phyloP scores from a whole-genome alignment of 2,329 filamentous ascomycete species.

The Xylariaceae sp. region DNA sequence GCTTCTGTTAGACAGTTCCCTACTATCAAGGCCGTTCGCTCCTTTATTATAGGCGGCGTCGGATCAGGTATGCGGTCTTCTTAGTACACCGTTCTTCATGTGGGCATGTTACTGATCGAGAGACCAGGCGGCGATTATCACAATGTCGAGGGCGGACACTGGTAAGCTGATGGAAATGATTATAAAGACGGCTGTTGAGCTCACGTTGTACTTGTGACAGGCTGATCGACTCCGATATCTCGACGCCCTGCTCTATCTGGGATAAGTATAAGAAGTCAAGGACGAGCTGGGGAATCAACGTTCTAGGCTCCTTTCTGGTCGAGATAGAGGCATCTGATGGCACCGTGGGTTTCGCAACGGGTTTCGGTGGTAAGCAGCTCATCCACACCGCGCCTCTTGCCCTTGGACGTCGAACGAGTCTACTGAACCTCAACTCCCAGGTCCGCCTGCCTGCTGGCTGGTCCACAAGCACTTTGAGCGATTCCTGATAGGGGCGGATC shows the following conservation, averaged over 20 bases:
- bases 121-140: slow-evolving; percentile 80
- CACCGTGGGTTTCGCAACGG: slow-evolving; percentile 92
- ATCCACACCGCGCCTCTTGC: background rate
- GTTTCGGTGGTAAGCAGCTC: slow-evolving; percentile 72
- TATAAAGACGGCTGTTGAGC: background rate
- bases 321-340: slow-evolving; percentile 89
- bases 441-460: slow-evolving; percentile 92
- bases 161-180: slow-evolving; percentile 50
- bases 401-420: background rate
- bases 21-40: slow-evolving; percentile 76
- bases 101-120: slow-evolving; percentile 28
- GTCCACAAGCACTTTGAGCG: slow-evolving; percentile 92
- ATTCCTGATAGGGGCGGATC: slow-evolving; percentile 88
- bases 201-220: slow-evolving; percentile 56
- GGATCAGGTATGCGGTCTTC: slow-evolving; percentile 53
- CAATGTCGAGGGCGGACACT: slow-evolving; percentile 80
- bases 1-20: slow-evolving; percentile 66
- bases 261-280: slow-evolving; percentile 85
- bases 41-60: slow-evolving; percentile 72
- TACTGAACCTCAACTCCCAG: slow-evolving; percentile 42
- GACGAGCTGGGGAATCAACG: slow-evolving; percentile 95
- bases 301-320: slow-evolving; percentile 88
- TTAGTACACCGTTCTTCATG: background rate
- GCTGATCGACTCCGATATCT: slow-evolving; percentile 91
- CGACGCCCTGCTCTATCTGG: slow-evolving; percentile 89